A percentile compares a stretch with the other conserved stretches of the same genome.
These are phyloP conservation scores for Planoprotostelium fungivorum DNA, from an alignment of 78 protist genomes.

Conservation along the genomic window DNA sequence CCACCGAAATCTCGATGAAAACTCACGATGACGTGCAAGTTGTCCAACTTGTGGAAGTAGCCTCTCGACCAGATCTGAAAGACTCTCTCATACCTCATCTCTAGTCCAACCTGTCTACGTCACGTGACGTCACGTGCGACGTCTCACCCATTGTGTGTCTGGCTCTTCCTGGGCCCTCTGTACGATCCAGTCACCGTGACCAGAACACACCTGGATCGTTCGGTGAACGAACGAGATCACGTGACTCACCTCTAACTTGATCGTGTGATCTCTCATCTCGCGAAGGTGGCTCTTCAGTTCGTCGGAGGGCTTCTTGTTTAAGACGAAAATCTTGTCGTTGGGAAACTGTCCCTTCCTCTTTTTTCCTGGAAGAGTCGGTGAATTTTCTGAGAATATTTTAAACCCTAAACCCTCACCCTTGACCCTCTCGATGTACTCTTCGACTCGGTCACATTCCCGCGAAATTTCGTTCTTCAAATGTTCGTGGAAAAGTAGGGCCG, in stretches of 20 bases:
- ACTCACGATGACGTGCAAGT: constrained; percentile 22
- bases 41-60: constrained; percentile 40
- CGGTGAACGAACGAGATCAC: too few relatives aligned
- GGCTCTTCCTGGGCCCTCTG: constrained; percentile 46
- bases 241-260: not conserved
- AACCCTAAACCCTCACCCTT: too few relatives aligned
- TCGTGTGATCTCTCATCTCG: not conserved
- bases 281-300: not conserved
- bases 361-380: not conserved
- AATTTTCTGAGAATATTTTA: not conserved
- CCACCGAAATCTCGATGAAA: not conserved
- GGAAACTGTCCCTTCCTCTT: not conserved
- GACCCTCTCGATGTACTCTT: not conserved
- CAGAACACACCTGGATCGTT: constrained; percentile 59
- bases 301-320: not conserved
- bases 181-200: constrained; percentile 71
- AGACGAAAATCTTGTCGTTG: not conserved
- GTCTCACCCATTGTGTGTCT: constrained; percentile 51
- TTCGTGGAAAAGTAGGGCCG: not conserved
- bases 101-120: constrained; percentile 9
- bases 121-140: not conserved
- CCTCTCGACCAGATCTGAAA: constrained; percentile 57
- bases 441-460: not conserved
- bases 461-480: not conserved
- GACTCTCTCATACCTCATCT: constrained; percentile 66